Percentiles rank a stretch among this genome's conserved stretches.
Conservation (phyloP, 352 stramenopile genomes). For the Pilasporangium apinafurcum region DNA sequence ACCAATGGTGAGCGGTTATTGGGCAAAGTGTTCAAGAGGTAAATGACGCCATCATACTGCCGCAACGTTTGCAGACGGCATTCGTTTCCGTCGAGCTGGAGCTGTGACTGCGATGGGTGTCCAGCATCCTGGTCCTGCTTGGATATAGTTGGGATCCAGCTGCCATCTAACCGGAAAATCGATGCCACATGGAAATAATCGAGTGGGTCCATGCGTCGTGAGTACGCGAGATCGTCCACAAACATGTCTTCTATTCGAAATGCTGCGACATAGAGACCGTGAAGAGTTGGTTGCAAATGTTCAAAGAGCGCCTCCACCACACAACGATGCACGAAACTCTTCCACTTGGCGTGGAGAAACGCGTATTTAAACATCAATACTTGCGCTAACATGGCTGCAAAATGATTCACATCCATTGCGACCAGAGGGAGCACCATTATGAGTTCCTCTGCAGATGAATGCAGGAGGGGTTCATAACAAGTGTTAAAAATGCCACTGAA, state of each 20-base stretch:
- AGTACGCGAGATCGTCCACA: conserved; percentile 19
- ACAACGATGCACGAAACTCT: conserved; percentile 22
- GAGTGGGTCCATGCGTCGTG: conserved; percentile 16
- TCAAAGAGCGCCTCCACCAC: conserved; percentile 59
- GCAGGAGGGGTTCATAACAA: conserved; percentile 27
- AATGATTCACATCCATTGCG: conserved; percentile 43
- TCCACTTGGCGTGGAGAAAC: conserved; percentile 10
- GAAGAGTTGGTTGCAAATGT: conserved; percentile 49
- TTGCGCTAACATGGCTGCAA: conserved; percentile 40
- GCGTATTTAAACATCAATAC: conserved; percentile 56
- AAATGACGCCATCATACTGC: conserved; percentile 29
- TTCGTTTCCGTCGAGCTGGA: conserved; percentile 12
- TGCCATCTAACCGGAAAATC: conserved; percentile 49
- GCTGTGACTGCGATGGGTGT: not conserved
- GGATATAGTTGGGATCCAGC: conserved; percentile 6
- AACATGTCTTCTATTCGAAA: conserved; percentile 45
- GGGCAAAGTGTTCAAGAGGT: conserved; percentile 34
- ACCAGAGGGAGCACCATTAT: conserved; percentile 29
- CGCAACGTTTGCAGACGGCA: conserved; percentile 17
- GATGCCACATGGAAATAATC: conserved; percentile 32
- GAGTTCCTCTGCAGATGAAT: conserved; percentile 13
- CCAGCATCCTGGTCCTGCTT: not conserved
- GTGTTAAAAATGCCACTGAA: conserved; percentile 43
- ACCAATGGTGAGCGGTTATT: conserved; percentile 44
- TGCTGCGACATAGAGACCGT: conserved; percentile 39